A percentile compares a stretch with the other conserved stretches of the same genome.
Conservation (phyloP, 805 yeast species). For the Zygosaccharomyces bailii region DNA sequence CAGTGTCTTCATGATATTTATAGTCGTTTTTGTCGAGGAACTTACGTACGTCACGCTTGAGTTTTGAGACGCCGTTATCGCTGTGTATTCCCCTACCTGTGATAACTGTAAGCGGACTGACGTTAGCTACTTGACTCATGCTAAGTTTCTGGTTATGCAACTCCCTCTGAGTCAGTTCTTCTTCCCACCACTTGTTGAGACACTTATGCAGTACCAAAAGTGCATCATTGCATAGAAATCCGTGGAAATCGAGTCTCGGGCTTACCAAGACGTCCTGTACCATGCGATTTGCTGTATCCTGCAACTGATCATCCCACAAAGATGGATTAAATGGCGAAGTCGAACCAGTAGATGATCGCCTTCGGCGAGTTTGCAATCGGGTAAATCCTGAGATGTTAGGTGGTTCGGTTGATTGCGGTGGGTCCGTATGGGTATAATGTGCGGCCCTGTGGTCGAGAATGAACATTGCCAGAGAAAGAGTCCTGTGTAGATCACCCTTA, state of each 20-base stretch:
- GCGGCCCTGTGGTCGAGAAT: conserved; percentile 35
- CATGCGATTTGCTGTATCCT: conserved; percentile 17
- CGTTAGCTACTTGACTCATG: conserved; percentile 37
- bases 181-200: conserved; percentile 59
- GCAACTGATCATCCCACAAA: conserved; percentile 12
- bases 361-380: not conserved
- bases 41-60: conserved; percentile 43
- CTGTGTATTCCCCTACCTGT: conserved; percentile 77
- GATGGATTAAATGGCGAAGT: not conserved
- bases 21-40: conserved; percentile 40
- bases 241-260: conserved; percentile 54
- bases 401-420: not conserved
- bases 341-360: not conserved
- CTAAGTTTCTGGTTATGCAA: conserved; percentile 37
- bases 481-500: conserved; percentile 42
- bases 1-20: conserved; percentile 45
- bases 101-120: conserved; percentile 45
- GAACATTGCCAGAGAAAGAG: conserved; percentile 37
- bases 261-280: conserved; percentile 18
- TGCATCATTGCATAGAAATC: conserved; percentile 48
- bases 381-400: not conserved
- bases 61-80: conserved; percentile 49
- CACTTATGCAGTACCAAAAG: conserved; percentile 36
- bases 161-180: conserved; percentile 47
- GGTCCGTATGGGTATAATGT: conserved; percentile 27